phyloP scores from a whole-genome alignment of 2,329 filamentous ascomycete species.

The Xylaria sp. region DNA sequence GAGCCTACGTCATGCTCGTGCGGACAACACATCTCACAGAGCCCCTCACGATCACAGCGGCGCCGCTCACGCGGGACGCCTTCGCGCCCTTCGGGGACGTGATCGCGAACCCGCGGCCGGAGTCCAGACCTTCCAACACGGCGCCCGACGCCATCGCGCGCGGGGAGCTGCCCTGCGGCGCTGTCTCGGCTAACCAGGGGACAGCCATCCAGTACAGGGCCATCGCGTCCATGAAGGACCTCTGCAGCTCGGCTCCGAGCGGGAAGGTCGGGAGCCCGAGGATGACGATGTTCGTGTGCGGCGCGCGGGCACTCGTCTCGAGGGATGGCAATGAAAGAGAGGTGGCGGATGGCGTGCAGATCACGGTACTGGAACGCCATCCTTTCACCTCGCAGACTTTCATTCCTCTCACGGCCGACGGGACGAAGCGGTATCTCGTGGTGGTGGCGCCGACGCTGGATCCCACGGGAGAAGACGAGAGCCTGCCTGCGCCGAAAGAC shows the following conservation, averaged over 20 bases:
- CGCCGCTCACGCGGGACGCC: slow-evolving; percentile 72
- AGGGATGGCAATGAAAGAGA: slow-evolving; percentile 30
- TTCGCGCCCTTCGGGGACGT: slow-evolving; percentile 88
- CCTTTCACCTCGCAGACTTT: slow-evolving; percentile 96
- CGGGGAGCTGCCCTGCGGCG: slow-evolving; percentile 55
- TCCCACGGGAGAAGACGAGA: slow-evolving; percentile 50
- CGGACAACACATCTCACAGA: slow-evolving; percentile 40
- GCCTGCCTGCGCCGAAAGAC: slow-evolving; percentile 53
- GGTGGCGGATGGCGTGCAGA: slow-evolving; percentile 62
- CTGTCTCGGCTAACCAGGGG: slow-evolving; percentile 81
- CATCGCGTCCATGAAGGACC: slow-evolving; percentile 77
- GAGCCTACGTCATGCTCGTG: slow-evolving; percentile 43
- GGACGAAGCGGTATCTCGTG: slow-evolving; percentile 74
- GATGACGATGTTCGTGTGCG: slow-evolving; percentile 92
- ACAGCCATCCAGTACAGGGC: slow-evolving; percentile 87
- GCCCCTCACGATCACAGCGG: slow-evolving; percentile 62
- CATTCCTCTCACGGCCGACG: slow-evolving; percentile 71
- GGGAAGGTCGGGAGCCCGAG: slow-evolving; percentile 66
- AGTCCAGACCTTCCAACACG: slow-evolving; percentile 58
- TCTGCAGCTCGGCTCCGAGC: slow-evolving; percentile 74
- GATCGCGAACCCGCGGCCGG: slow-evolving; percentile 75
- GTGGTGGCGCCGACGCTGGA: slow-evolving; percentile 85
- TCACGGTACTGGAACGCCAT: slow-evolving; percentile 86
- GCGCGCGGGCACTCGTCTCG: slow-evolving; percentile 60
- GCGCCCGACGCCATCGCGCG: slow-evolving; percentile 42